Evolutionary conservation across 257 asterid genomes (phyloP), one percentile per base, ranked within the genome.

Genomic region (Jacaranda copaia): DNA sequence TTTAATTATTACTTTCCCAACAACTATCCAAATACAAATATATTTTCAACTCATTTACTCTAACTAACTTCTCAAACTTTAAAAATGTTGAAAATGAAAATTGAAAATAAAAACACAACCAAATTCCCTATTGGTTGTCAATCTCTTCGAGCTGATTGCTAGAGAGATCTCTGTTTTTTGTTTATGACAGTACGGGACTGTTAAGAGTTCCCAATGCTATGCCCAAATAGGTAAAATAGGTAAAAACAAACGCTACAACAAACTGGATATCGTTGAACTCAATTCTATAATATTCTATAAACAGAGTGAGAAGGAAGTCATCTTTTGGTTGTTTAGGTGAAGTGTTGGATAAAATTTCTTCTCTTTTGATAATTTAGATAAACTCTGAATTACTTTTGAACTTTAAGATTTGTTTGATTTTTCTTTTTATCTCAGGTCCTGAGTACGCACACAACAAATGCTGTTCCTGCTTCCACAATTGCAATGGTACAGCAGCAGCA

Each of bases 401-500:
- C 40, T 70, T 63, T 36, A 38, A 71, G 46, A 67, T 55, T 15
- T 52, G 16, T 80, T 76, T 49, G 39, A 52, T 42, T 53, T 53
- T 55, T 52, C 75, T 32, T 40, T 43, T 82, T 45, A 64, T 82
- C 65, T 51, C 85, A 93, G 97, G 94, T 88, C 56, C 84, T 91
- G 68, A 70, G 73, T 77, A 79, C 88, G 4, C 94, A 89, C 35
- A 74, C 88, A 14, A 78, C 88, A 60, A 88, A 77, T 75, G 68
- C 86, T 61, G 63, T 87, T 60, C 89, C 98, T 73, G 80, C 90
- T 51, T 82, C 97, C 38, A 76, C 96, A 65, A 83, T 89, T 67
- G 87, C 92, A 55, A 88, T 88, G 96, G 85, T 85, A 45, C 99
- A 86, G 73, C 97, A 86, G 46, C 88, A 90, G 51, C 92, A 89